phyloP scores from a whole-genome alignment of 2,329 filamentous ascomycete genomes.

The Akanthomyces muscarius region DNA sequence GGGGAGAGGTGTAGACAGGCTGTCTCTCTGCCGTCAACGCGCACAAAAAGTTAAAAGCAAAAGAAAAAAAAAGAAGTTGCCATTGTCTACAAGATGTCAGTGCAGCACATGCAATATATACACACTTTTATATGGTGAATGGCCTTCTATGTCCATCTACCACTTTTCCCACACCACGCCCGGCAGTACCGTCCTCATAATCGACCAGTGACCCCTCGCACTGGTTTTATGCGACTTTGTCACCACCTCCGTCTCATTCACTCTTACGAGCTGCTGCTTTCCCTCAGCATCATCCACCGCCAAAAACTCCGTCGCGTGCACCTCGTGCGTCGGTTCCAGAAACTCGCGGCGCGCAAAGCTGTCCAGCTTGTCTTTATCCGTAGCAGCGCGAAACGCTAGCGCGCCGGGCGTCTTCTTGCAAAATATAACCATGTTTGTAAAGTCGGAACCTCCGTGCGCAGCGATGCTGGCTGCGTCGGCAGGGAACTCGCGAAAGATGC shows the following conservation, averaged over 20 bases:
- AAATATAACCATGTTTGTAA: constrained; percentile 96
- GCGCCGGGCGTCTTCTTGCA: constrained; percentile 62
- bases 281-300: constrained; percentile 32
- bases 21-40: background rate
- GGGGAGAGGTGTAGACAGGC: background rate
- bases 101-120: constrained; percentile 8
- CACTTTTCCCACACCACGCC: constrained; percentile 80
- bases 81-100: background rate
- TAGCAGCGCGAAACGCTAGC: constrained; percentile 64
- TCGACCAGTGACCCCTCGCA: constrained; percentile 80
- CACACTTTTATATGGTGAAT: background rate
- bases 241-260: constrained; percentile 63
- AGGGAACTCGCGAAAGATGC: constrained; percentile 78
- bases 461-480: constrained; percentile 37
- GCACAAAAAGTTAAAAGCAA: background rate
- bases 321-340: constrained; percentile 68
- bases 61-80: background rate
- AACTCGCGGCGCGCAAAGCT: constrained; percentile 68
- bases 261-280: constrained; percentile 44
- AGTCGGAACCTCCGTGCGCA: constrained; percentile 49
- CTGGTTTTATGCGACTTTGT: constrained; percentile 69
- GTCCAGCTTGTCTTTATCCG: constrained; percentile 62
- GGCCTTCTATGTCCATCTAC: constrained; percentile 41
- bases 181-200: constrained; percentile 85
- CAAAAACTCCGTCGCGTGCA: constrained; percentile 50